Conservation (phyloP, 163 green algal species). For the Scenedesmus sp. region DNA sequence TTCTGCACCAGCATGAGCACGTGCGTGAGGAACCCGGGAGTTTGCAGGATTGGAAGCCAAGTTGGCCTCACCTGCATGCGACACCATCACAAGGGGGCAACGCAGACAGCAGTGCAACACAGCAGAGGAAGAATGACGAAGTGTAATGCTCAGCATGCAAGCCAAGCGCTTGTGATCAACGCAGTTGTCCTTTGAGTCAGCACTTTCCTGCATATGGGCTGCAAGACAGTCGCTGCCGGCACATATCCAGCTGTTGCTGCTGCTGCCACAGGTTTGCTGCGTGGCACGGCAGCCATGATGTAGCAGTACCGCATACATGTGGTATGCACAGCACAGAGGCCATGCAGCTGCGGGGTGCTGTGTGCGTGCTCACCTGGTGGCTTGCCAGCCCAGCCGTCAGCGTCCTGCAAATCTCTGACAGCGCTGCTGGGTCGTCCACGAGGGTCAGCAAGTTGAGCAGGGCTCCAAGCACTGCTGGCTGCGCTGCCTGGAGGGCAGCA, state of each 20-base stretch:
- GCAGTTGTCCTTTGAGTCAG: neutral
- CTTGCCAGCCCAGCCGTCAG: constrained; percentile 10
- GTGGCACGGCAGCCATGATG: neutral
- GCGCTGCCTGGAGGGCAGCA: neutral
- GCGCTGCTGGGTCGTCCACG: neutral
- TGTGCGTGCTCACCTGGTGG: neutral
- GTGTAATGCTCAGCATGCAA: too few species aligned
- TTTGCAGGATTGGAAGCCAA: neutral
- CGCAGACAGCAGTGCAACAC: neutral
- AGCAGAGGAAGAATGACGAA: too few species aligned
- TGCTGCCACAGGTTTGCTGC: neutral
- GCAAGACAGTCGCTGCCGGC: neutral
- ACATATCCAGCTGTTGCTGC: too few species aligned
- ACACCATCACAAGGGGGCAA: neutral
- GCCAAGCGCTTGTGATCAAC: too few species aligned
- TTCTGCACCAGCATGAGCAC: constrained; percentile 9
- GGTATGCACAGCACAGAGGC: neutral
- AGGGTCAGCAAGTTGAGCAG: neutral
- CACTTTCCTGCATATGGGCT: neutral
- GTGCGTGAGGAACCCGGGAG: neutral
- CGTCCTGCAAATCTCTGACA: constrained; percentile 39
- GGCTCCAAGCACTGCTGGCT: neutral
- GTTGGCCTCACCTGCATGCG: neutral
- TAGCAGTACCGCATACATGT: too few species aligned
- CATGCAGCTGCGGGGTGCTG: neutral